Evolutionary conservation across 2,329 filamentous ascomycete species (phyloP), one percentile per base, ranked within the genome.

Genomic region (Colletotrichum cuscutae): DNA sequence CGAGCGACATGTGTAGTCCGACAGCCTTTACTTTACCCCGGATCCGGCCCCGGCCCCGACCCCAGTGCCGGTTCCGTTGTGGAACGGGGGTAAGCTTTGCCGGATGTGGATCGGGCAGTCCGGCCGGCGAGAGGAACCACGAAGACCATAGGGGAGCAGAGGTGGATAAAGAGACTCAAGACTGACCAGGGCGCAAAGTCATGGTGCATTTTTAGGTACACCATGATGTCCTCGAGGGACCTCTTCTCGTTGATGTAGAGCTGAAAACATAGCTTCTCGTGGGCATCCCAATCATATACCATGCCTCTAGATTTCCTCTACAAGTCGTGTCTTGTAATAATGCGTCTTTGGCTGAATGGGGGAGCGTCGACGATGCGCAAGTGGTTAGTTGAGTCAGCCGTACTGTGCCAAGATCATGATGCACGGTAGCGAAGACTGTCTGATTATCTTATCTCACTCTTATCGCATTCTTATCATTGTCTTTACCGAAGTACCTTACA

Each of bases 221-320:
- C 87, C 86, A 94, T 93, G 54, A 97, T 92, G 76, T 95, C 91
- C 77, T 93, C 90, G 70, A 95, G 84, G 53, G 90, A 89, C 83
- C 89, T 92, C 77, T 90, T 90, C 83, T 97, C 92, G 72, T 91
- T 89, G 76, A 96, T 94, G 78, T 95, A 97, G 78, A 97, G 89
- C 76, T 90, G 89, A 53, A 81, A 81, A 77, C 84, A 85, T 77
- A 78, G 82, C 65, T 85, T 80, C 77, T 80, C 81, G 75, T 87
- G 81, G 15, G 77, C 76, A n/a, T 84, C 83, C 85, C 86, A 87
- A 72, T 85, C 79, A 78, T 86, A 87, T 24, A 83, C 84, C 86
- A 86, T 87, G 76, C 59, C 60, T 82, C 72, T 70, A 67, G 63
- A 46, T 26, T 52, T 42, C 58, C 57, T 15, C 5, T 42, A 13